Base-by-base conservation (phyloP, 164 flowering plant species). In the Malania oleifera region DNA sequence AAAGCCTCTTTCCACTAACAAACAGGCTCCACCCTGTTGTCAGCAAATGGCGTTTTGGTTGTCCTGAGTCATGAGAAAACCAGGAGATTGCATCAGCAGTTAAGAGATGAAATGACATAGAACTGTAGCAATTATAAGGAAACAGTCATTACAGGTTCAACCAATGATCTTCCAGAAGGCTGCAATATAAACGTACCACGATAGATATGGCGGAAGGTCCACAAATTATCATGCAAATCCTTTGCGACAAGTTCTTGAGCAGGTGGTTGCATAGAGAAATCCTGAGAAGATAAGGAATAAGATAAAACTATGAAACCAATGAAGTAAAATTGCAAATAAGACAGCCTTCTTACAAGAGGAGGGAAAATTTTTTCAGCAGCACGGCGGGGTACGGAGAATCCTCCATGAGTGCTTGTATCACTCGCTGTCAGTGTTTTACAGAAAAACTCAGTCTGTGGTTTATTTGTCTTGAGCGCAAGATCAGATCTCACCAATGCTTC, bases 1-100 rank as follows among this genome's bases (percentile, higher is more conserved):
- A 77, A 55, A 95, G 92, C 72, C 93, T 79, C 79, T 95, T 95
- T 52, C 91, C 92, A 72, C 96, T 82, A 20, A 95, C 95, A 77
- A 95, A 95, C 37, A 90, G 75, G 78, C 99, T 91, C 99, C 99
- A 95, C 18, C 99, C 99, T 1, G 97, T 95, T n/a, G 99, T 95
- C 20, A 95, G 93, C 76, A 95, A 73, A 73, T 95, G 99, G 5
- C 99, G 75, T 68, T 90, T 93, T 41, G 99, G 99, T 73, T 93
- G 95, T 66, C 99, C 99, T 93, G 71, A 26, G 49, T 52, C 37
- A 20, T 19, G 43, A 62, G 46, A 35, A 43, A 52, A 24, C 46
- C 15, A 46, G 38, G 15, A 52, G 24, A 14, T 7, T 7, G 9
- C 6, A 46, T 52, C 3, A 24, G 1, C 13, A 18, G 2, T 26